Conservation (phyloP, 1,139 yeast species). For the Arxiozyma heterogenica region DNA sequence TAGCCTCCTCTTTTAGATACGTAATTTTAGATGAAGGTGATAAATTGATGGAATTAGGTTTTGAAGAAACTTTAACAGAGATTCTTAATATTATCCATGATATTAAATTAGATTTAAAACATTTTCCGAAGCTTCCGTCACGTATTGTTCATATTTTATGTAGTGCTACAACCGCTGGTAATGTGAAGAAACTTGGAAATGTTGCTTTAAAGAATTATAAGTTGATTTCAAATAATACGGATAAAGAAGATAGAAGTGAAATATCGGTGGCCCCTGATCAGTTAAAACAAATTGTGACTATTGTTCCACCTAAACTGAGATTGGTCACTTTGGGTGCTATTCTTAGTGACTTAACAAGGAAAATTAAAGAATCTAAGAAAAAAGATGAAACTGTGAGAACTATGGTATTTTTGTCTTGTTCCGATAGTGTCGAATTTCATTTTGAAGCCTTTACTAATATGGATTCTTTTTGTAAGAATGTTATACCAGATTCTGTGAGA, state of each 20-base stretch:
- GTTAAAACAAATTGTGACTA: constrained; percentile 62
- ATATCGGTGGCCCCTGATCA: constrained; percentile 74
- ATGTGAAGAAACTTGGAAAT: constrained; percentile 72
- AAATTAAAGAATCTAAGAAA: constrained; percentile 7
- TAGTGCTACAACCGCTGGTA: constrained; percentile 86
- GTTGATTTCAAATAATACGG: constrained; percentile 42
- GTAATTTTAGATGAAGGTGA: constrained; percentile 93
- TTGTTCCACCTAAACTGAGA: constrained; percentile 87
- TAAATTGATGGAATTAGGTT: constrained; percentile 86
- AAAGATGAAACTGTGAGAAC: constrained; percentile 39
- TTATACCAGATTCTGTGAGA: constrained; percentile 40
- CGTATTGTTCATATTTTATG: constrained; percentile 73
- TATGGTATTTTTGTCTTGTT: constrained; percentile 83
- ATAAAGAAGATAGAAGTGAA: constrained; percentile 27
- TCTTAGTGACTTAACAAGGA: constrained; percentile 41
- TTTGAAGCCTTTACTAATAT: constrained; percentile 53
- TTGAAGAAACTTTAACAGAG: constrained; percentile 81
- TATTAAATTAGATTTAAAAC: constrained; percentile 35
- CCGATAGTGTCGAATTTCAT: constrained; percentile 92
- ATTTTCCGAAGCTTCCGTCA: constrained; percentile 52
- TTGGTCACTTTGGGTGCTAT: constrained; percentile 69
- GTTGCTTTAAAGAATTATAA: constrained; percentile 64
- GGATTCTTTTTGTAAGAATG: constrained; percentile 21
- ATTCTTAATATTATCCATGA: constrained; percentile 54
- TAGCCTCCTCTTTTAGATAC: constrained; percentile 68